Conservation (phyloP, 345 rosid species). For the Populus deltoides region DNA sequence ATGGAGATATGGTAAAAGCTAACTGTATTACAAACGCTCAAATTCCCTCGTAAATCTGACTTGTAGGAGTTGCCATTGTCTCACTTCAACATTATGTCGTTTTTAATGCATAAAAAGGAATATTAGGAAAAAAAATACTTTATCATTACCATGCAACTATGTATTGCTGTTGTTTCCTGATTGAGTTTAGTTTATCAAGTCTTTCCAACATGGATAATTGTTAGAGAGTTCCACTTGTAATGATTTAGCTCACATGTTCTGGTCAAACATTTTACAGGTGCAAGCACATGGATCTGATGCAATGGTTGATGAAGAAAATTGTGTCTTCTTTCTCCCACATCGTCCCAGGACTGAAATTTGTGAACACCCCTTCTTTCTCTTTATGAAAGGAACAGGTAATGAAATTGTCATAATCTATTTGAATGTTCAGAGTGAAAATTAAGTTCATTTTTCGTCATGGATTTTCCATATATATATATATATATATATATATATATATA, state of each 20-base stretch:
- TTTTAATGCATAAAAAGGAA: neutral
- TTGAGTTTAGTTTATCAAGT: neutral
- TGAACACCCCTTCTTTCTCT: slow-evolving; percentile 79
- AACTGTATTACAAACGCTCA: neutral
- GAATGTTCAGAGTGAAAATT: neutral
- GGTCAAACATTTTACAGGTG: slow-evolving; percentile 45
- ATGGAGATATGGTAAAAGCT: neutral
- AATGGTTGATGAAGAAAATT: slow-evolving; percentile 89
- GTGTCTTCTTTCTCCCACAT: slow-evolving; percentile 96
- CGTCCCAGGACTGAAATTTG: slow-evolving; percentile 78
- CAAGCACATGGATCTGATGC: slow-evolving; percentile 99
- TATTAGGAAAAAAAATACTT: neutral
- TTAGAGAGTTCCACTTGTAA: neutral
- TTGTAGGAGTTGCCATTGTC: neutral
- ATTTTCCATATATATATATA: neutral
- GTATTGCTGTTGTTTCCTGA: neutral
- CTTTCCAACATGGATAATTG: neutral
- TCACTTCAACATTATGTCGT: neutral
- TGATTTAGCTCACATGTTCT: neutral
- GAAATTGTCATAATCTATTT: neutral
- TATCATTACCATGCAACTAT: neutral
- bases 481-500: no score
- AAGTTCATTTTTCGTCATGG: neutral
- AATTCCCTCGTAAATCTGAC: neutral
- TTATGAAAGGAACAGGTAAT: slow-evolving; percentile 99